phyloP scores from a whole-genome alignment of 129 eudicot genomes.

The carrot (Daucus carota) region DH1_v3.0 NC_030384.2:40303001-40303500 shows the following conservation, averaged over 20 bases:
- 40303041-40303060: slow-evolving; percentile 33
- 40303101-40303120: slow-evolving; percentile 40
- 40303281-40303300: slow-evolving; percentile 73
- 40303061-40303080: slow-evolving; percentile 53
- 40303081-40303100: slow-evolving; percentile 43
- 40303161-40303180: not conserved
- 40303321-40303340: not conserved
- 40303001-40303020: slow-evolving; percentile 19
- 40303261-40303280: slow-evolving; percentile 48
- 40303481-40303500: slow-evolving; percentile 90
- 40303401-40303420: slow-evolving; percentile 90
- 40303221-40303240: slow-evolving; percentile 17
- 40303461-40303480: slow-evolving; percentile 89
- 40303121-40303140: slow-evolving; percentile 24
- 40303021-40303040: slow-evolving; percentile 14
- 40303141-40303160: not conserved
- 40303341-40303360: not conserved
- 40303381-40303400: slow-evolving; percentile 71
- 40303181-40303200: slow-evolving; percentile 4
- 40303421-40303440: slow-evolving; percentile 92
- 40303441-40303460: slow-evolving; percentile 91
- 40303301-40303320: slow-evolving; percentile 47
- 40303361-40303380: slow-evolving; percentile 79
- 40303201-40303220: slow-evolving; percentile 20
- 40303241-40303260: slow-evolving; percentile 11